Percentiles rank a stretch among this genome's conserved stretches.
Evolutionary conservation across 2,329 filamentous ascomycete genomes (phyloP).

Genomic region (Venturia pyrina): DNA sequence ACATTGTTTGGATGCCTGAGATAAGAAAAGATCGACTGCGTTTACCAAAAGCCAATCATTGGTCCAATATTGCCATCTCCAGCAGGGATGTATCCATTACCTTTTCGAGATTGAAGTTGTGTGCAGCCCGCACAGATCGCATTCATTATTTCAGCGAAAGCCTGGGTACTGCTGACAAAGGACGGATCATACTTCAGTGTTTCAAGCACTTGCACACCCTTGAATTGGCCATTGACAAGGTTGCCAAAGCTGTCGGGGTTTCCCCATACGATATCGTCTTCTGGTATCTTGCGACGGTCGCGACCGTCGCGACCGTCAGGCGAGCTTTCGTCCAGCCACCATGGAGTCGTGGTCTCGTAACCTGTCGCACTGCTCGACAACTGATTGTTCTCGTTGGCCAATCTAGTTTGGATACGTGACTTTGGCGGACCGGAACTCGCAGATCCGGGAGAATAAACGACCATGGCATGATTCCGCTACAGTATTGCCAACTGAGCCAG

Average conservation of each 20-base stretch:
- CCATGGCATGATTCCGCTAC: conserved; percentile 11
- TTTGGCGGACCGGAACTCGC: conserved; percentile 17
- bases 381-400: background rate
- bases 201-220: background rate
- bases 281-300: too few species aligned
- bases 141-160: background rate
- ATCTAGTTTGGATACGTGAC: conserved; percentile 16
- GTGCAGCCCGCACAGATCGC: background rate
- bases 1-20: background rate
- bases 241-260: background rate
- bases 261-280: background rate
- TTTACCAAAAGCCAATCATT: background rate
- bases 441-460: conserved; percentile 14
- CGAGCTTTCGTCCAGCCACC: background rate
- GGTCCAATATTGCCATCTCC: background rate
- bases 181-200: background rate
- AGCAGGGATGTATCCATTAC: too few species aligned
- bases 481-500: background rate
- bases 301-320: too few species aligned
- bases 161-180: background rate
- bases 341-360: background rate
- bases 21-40: background rate
- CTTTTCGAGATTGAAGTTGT: background rate
- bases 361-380: background rate
- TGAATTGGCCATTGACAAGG: background rate